A percentile compares a stretch with the other conserved stretches of the same genome.
Conservation (phyloP, 2,329 filamentous ascomycete genomes). For the Claviceps sp. region DNA sequence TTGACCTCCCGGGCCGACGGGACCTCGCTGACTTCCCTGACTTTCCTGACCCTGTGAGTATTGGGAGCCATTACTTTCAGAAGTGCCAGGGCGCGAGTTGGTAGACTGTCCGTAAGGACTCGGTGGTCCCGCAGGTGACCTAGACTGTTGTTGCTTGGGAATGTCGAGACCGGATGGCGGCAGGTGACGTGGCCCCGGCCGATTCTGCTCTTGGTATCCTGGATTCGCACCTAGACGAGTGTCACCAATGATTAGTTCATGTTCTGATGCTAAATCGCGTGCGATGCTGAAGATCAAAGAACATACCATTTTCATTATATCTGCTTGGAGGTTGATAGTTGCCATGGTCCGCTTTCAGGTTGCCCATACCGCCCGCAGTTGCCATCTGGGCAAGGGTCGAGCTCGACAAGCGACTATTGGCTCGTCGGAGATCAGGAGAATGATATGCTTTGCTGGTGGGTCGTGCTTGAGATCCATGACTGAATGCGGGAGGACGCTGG, state of each 20-base stretch:
- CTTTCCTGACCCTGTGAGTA: constrained; percentile 10
- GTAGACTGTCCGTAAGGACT: constrained; percentile 19
- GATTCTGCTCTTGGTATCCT: constrained; percentile 21
- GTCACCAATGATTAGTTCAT: constrained; percentile 38
- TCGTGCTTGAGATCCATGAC: constrained; percentile 57
- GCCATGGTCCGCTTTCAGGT: constrained; percentile 22
- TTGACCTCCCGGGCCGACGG: too few species aligned
- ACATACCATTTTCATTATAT: constrained; percentile 19
- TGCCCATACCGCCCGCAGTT: constrained; percentile 46
- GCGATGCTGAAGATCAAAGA: constrained; percentile 33
- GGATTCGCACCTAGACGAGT: constrained; percentile 40
- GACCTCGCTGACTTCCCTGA: not conserved
- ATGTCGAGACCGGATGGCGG: constrained; percentile 28
- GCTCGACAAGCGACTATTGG: constrained; percentile 71
- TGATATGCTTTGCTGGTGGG: constrained; percentile 58
- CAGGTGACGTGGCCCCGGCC: constrained; percentile 20
- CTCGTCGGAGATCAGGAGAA: constrained; percentile 63
- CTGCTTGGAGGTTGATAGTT: constrained; percentile 18
- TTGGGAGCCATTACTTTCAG: constrained; percentile 19
- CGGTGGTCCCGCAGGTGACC: constrained; percentile 28
- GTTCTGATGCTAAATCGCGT: constrained; percentile 35
- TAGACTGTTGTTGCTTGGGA: constrained; percentile 28
- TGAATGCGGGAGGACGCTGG: constrained; percentile 63
- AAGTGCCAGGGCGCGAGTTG: constrained; percentile 18
- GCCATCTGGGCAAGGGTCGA: constrained; percentile 71